Evolutionary conservation across 2,329 filamentous ascomycete species (phyloP), one percentile per base, ranked within the genome.

Genomic region (Corinectria fuckeliana): DNA sequence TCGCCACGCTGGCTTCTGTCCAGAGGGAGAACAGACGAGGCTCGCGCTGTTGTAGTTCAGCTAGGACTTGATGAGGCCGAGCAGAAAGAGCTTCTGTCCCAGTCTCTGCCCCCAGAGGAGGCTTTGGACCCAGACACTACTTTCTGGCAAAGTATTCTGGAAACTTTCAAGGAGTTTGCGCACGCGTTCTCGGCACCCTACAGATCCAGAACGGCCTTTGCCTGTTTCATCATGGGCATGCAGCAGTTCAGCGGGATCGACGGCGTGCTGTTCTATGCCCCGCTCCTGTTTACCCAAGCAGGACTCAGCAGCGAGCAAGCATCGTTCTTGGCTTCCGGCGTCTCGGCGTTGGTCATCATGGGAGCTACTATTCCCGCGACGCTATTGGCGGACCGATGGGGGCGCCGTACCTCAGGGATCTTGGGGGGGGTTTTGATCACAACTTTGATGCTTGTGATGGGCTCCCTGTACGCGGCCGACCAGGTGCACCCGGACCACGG

Each of bases 221-320:
- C 80, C 1, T 79, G 84, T 6, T 88, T 88, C 57, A 72, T 88
- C 20, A 80, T 88, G 76, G 81, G 76, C 0, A 82, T 87, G 75
- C 82, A 87, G 58, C 86, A 88, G 47, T 76, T 88, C 10, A 81
- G 77, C 16, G 85, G 86, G 0, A 88, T 88, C 36, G 86, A 89
- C 34, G 86, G 84, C 0, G 80, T 88, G 0, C 74, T 88, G 2
- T 87, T 85, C 61, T 89, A 89, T 56, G 84, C 86, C 0, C 86
- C 87, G 0, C 75, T 84, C 0, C 73, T 89, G 0, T 88, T 89
- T 63, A 76, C 80, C 18, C 83, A 87, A 56, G 85, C 87, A 0
- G 87, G 87, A 0, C 77, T 89, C 2, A 74, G 77, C 6, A 82
- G 81, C 2, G 76, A 81, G 10, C 77, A 80, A 55, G 80, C 82